These are phyloP conservation scores for Coniophora puteana DNA, from an alignment of 1,284 basidiomycete species.

Conservation along the genomic window DNA sequence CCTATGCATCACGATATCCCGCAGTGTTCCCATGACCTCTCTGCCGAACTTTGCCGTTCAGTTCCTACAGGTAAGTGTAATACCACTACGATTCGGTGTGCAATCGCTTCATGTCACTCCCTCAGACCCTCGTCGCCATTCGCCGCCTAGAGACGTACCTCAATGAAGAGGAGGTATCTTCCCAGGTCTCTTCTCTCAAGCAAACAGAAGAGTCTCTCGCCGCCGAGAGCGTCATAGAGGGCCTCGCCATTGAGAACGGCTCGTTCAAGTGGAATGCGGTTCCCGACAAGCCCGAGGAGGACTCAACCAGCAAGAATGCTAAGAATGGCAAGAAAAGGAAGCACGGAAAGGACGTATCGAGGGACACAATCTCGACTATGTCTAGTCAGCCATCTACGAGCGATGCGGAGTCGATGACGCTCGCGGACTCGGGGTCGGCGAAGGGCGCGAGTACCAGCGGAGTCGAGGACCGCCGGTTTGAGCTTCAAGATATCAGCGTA, in stretches of 20 bases:
- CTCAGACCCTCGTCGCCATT: constrained; percentile 66
- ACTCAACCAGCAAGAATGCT: constrained; percentile 19
- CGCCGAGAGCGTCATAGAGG: constrained; percentile 28
- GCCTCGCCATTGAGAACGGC: constrained; percentile 49
- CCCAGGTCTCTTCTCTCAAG: constrained; percentile 61
- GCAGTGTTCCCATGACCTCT: background rate
- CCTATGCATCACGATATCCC: background rate
- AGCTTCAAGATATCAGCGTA: constrained; percentile 46
- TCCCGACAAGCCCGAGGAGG: constrained; percentile 12
- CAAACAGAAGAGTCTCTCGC: constrained; percentile 20
- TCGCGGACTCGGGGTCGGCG: constrained; percentile 4
- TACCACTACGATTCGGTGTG: background rate
- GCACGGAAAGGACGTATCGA: constrained; percentile 2
- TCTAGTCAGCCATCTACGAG: no score
- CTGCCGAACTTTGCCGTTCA: background rate
- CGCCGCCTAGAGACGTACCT: constrained; percentile 77
- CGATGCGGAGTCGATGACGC: background rate
- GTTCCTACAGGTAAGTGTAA: background rate
- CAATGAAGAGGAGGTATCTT: constrained; percentile 72
- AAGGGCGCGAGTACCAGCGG: constrained; percentile 13
- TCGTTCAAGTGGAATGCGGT: constrained; percentile 54
- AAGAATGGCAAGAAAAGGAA: constrained; percentile 7
- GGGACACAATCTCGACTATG: no score
- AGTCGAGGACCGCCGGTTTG: constrained; percentile 37
- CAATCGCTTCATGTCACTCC: background rate